These are phyloP conservation scores for Cyberlindnera meyerae DNA, from an alignment of 805 yeast genomes.

Conservation along the genomic window DNA sequence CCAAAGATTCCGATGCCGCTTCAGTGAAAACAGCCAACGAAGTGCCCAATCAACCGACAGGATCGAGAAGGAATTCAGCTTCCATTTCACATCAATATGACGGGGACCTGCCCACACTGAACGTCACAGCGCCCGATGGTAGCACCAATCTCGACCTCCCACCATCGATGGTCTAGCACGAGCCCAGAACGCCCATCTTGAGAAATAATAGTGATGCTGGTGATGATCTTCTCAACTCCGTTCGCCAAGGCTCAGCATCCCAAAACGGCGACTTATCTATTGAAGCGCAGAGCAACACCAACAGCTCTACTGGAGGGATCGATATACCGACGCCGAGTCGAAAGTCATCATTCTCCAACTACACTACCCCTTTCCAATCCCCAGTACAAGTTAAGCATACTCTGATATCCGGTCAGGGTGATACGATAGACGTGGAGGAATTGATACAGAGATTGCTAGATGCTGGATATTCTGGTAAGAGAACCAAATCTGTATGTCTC, in stretches of 20 bases:
- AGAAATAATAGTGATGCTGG: constrained; percentile 38
- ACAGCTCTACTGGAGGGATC: constrained; percentile 4
- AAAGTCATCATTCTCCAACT: constrained; percentile 22
- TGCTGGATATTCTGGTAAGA: constrained; percentile 93
- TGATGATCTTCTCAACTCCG: constrained; percentile 16
- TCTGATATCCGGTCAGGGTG: constrained; percentile 16
- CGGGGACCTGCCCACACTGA: constrained; percentile 19
- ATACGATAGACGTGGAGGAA: constrained; percentile 64
- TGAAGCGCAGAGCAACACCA: constrained; percentile 1
- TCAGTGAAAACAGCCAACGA: constrained; percentile 30
- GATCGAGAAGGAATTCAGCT: constrained; percentile 24
- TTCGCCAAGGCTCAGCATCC: constrained; percentile 4
- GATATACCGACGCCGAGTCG: constrained; percentile 28
- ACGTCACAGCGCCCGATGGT: constrained; percentile 27
- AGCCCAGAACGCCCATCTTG: constrained; percentile 71
- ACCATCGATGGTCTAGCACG: constrained; percentile 63
- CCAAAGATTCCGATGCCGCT: constrained; percentile 28
- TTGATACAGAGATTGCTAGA: constrained; percentile 86
- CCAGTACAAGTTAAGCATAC: constrained; percentile 19
- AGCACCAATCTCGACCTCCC: constrained; percentile 40
- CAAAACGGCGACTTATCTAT: constrained; percentile 8
- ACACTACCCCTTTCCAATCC: constrained; percentile 24
- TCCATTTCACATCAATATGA: constrained; percentile 10
- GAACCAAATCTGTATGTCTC: constrained; percentile 83
- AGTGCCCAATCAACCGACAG: constrained; percentile 24